Evolutionary conservation across 176 grass and related monocot species (phyloP), one percentile per base, ranked within the genome.

Genomic region (Aegilops speltoides): DNA sequence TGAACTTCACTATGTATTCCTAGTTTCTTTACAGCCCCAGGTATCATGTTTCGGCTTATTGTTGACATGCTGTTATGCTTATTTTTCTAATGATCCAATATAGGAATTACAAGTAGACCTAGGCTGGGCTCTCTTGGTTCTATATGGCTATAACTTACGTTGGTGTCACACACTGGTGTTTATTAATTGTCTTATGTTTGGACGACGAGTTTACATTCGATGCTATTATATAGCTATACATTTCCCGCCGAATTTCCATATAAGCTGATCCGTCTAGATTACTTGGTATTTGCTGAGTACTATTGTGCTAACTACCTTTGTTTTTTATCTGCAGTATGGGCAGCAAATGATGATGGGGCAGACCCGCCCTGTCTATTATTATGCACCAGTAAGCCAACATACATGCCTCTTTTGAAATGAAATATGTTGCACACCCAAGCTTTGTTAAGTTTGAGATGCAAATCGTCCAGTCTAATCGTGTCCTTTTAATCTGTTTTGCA

Each of bases 291-390:
- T 73, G n/a, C 17, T 37, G 37, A 38, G 37, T 38, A 37, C 19
- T 10, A 3, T 37, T 3, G 6, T 74, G 23, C 71, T 76, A 54
- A 76, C 26, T 76, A 76, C 15, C 16, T 54, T 56, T 66, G 4
- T 45, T 80, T 80, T 40, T 2, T 23, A 20, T 86, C 56, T 81
- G 66, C 93, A 95, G 93, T 92, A 90, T 80, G 93, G 93, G 80
- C 93, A 95, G 43, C 93, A 95, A 79, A 90, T 95, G 87, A 88
- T 90, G 85, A 81, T 93, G 31, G 89, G 89, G 6, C 92, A 91
- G 83, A 74, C 75, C 56, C 89, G 83, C 25, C 92, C 89, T 31
- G 83, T 93, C 83, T 93, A 93, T 84, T 93, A 93, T 84, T 93
- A 86, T 84, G 33, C 86, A 24, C 86, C 89, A 48, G 92, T 93